phyloP scores from a whole-genome alignment of 495 filamentous ascomycete species.

The Neurospora sp. region DNA sequence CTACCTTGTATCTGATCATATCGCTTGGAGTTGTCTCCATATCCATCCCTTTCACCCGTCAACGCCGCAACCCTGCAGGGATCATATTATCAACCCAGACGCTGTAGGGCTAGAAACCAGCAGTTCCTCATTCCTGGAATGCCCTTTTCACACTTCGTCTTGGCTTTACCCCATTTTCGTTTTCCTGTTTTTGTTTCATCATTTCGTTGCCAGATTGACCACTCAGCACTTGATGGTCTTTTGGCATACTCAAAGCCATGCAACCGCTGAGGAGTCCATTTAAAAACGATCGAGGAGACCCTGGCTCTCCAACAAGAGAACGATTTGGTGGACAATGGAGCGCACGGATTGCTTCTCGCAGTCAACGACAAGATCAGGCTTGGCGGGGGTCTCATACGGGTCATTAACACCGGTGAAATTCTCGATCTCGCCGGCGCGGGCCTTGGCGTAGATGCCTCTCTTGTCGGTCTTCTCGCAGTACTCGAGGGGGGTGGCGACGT shows the following conservation, averaged over 20 bases:
- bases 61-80: background rate
- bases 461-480: slow-evolving; percentile 92
- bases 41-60: background rate
- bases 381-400: slow-evolving; percentile 79
- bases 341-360: slow-evolving; percentile 75
- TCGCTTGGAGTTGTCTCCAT: background rate
- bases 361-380: slow-evolving; percentile 80
- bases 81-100: background rate
- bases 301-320: slow-evolving; percentile 80
- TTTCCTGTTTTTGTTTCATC: background rate
- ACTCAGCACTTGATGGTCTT: background rate
- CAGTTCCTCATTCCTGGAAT: background rate
- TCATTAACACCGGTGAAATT: slow-evolving; percentile 98
- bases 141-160: background rate
- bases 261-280: background rate
- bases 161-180: background rate
- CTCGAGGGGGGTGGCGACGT: slow-evolving; percentile 88
- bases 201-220: background rate
- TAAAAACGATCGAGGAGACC: slow-evolving; percentile 64
- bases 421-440: slow-evolving; percentile 86
- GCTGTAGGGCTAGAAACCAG: background rate
- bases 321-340: slow-evolving; percentile 92
- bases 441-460: slow-evolving; percentile 78
- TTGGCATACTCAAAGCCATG: background rate
- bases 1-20: background rate